Base-by-base conservation (phyloP, 139 green algal genomes). In the Eudorina sp. region DNA sequence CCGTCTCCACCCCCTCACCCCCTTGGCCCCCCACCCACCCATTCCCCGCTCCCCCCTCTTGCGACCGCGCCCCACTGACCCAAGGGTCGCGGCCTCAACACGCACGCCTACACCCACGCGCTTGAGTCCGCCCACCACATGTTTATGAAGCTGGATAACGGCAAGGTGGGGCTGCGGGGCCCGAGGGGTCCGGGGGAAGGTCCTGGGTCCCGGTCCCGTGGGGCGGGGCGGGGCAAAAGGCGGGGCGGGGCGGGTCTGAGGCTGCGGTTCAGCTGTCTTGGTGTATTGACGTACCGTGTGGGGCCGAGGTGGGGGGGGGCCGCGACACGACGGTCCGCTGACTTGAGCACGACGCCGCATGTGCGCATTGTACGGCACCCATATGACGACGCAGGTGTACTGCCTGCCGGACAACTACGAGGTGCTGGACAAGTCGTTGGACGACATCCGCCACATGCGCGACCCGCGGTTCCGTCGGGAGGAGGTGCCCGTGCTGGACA, bases 401-500 rank as follows among this genome's bases (percentile, higher is more conserved):
- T 99, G 97, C 95, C 93, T 99, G 64, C 98, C 98, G 0, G 98
- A 99, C 82, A 96, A 96, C 77, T 99, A 99, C 90, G 95, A 99
- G 92, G 96, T 99, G 55, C 83, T 93, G 4, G 98, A 99, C 92
- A 90, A 93, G 53, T 98, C 96, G 29, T 88, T 99, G 46, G 95
- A 98, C 51, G 96, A 98, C 93, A 99, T 99, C 76, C 93, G 97
- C 48, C 92, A 96, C 83, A 95, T 99, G 73, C 95, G 99, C 31
- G 96, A 98, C 89, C 97, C 97, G 27, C 90, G 66, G 4, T 98
- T 97, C 91, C 90, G 89, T 0, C 31, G 78, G n/a, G 89, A 94
- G 51, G 86, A 95, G 68, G 81, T 95, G 21, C 40, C 74, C 3
- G 73, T 58, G 1, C 80, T 93, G 58, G 92, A 94, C 75, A 91